phyloP scores from a whole-genome alignment of 2,329 filamentous ascomycete genomes.

The Penicillium sp. region DNA sequence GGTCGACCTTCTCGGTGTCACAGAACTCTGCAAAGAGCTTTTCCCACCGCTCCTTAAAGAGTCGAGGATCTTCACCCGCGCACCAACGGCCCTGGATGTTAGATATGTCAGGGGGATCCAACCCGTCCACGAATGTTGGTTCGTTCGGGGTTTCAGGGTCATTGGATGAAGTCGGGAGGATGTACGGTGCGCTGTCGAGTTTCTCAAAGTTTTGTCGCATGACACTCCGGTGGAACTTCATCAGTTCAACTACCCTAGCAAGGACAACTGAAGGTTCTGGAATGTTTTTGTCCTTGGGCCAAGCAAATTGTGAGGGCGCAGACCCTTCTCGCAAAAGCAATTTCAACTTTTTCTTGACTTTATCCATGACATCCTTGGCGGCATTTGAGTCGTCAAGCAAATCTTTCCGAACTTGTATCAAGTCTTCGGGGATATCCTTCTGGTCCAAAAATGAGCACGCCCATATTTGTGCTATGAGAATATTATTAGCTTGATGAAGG shows the following conservation, averaged over 20 bases:
- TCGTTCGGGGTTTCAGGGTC: slow-evolving; percentile 15
- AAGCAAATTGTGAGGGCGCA: slow-evolving; percentile 93
- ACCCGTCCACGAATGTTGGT: slow-evolving; percentile 1
- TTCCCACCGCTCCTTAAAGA: slow-evolving; percentile 97
- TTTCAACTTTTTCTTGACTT: slow-evolving; percentile 99
- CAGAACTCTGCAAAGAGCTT: slow-evolving; percentile 97
- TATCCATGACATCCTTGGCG: slow-evolving; percentile 98
- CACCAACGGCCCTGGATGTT: slow-evolving; percentile 91
- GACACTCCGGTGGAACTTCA: slow-evolving; percentile 94
- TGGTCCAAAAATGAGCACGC: slow-evolving; percentile 82
- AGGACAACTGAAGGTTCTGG: slow-evolving; percentile 93
- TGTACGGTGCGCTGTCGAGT: slow-evolving; percentile 63
- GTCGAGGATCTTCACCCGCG: slow-evolving; percentile 86
- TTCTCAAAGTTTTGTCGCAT: slow-evolving; percentile 93
- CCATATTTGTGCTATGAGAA: slow-evolving; percentile 76
- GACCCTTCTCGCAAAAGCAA: slow-evolving; percentile 87
- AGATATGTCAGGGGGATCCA: slow-evolving; percentile 54
- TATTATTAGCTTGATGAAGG: slow-evolving; percentile 10
- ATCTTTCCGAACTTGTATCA: slow-evolving; percentile 89
- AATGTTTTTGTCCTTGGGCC: slow-evolving; percentile 79
- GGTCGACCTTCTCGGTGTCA: slow-evolving; percentile 95
- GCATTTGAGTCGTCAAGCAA: slow-evolving; percentile 96
- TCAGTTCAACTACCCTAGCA: slow-evolving; percentile 84
- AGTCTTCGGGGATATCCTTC: slow-evolving; percentile 79
- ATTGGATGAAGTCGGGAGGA: slow-evolving; percentile 49